Evolutionary conservation across 23 red algal species (phyloP).

Genomic region (Pyropia haitanensis): DNA sequence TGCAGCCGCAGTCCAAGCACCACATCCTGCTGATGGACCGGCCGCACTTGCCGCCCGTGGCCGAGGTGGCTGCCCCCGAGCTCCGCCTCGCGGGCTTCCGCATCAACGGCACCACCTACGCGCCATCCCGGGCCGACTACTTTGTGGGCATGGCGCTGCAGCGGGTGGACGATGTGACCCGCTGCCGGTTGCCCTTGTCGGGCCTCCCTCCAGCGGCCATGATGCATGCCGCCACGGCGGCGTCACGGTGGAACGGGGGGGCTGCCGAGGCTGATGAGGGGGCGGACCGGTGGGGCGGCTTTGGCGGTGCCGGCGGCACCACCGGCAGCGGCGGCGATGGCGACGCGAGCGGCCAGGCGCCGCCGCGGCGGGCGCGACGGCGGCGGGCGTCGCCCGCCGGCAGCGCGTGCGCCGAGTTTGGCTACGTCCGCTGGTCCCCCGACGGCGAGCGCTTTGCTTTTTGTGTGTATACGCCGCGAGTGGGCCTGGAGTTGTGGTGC

Average conservation of each 20-base stretch:
- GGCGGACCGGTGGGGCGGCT: too few species aligned
- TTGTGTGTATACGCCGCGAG: slow-evolving; percentile 54
- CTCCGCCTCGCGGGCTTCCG: slow-evolving; percentile 84
- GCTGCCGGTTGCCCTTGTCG: slow-evolving; percentile 11
- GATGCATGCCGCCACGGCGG: not conserved
- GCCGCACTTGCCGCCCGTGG: slow-evolving; percentile 64
- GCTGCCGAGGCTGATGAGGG: not conserved
- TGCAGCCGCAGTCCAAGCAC: slow-evolving; percentile 49
- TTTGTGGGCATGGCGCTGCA: slow-evolving; percentile 62
- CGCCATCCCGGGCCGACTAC: slow-evolving; percentile 72
- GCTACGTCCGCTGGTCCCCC: slow-evolving; percentile 87
- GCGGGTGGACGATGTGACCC: slow-evolving; percentile 33
- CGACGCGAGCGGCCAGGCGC: too few species aligned
- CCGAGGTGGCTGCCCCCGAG: slow-evolving; percentile 68
- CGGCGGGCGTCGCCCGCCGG: not conserved
- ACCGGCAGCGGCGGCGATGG: too few species aligned
- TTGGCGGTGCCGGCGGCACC: too few species aligned
- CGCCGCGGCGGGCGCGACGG: too few species aligned
- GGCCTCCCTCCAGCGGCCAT: slow-evolving; percentile 26
- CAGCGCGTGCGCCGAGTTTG: slow-evolving; percentile 11
- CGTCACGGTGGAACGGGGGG: not conserved
- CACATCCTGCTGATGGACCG: slow-evolving; percentile 68
- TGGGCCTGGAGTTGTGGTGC: slow-evolving; percentile 76
- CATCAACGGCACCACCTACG: slow-evolving; percentile 78
- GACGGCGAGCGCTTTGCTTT: slow-evolving; percentile 72